phyloP scores from a whole-genome alignment of 192 early-diverging fungal species.

The Coemansia sp. region DNA sequence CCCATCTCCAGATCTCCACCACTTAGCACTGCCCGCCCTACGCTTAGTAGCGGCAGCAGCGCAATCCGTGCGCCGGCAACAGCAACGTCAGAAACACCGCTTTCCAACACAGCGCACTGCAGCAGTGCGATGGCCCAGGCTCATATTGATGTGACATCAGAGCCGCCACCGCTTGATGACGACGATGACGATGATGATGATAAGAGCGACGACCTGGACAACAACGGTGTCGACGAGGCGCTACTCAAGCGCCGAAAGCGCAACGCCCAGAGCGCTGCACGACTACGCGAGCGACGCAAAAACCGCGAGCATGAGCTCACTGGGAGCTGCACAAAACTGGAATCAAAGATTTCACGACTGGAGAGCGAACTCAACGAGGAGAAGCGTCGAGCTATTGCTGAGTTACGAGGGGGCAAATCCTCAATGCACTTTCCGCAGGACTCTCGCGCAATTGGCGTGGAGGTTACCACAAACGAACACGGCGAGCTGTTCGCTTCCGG shows the following conservation, averaged over 20 bases:
- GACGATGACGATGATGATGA: slow-evolving; percentile 4
- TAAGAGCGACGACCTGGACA: background rate
- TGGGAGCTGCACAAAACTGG: slow-evolving; percentile 29
- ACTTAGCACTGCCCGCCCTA: background rate
- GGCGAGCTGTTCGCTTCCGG: slow-evolving; percentile 1
- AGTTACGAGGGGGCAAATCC: background rate
- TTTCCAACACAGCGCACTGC: background rate
- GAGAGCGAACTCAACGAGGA: slow-evolving; percentile 37
- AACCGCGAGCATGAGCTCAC: slow-evolving; percentile 39
- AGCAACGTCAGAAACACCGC: background rate
- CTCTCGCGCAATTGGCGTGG: background rate
- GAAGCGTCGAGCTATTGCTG: slow-evolving; percentile 31
- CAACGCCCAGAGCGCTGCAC: slow-evolving; percentile 52
- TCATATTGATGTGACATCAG: background rate
- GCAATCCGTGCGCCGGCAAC: background rate
- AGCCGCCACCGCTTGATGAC: slow-evolving; percentile 1
- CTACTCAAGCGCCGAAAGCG: slow-evolving; percentile 44
- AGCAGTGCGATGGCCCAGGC: background rate
- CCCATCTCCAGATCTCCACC: background rate
- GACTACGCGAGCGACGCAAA: slow-evolving; percentile 51
- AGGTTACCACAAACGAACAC: background rate
- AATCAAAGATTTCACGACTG: slow-evolving; percentile 33
- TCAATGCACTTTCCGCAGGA: background rate
- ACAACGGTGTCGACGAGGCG: slow-evolving; percentile 33
- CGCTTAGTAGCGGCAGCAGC: background rate